Base-by-base conservation (phyloP, 129 eudicot species). In the Flaveria trinervia region DNA sequence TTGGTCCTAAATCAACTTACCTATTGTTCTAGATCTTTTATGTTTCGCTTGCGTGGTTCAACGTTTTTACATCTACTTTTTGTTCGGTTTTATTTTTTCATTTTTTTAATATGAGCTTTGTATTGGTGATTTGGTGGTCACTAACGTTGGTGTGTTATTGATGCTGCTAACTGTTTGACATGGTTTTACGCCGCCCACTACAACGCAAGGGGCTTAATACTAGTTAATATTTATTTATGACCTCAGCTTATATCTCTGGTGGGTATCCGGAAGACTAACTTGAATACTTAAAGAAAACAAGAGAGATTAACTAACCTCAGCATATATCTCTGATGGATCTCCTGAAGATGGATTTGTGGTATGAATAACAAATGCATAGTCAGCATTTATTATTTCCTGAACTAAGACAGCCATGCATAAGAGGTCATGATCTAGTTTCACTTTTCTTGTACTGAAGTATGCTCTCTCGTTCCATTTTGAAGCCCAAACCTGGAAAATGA, bases 381-480 rank as follows among this genome's bases (percentile, higher is more conserved):
- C 98, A 43, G 96, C 98, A 81, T 86, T 93, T 80, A 93, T 81
- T 71, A 93, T 86, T 77, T 93, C 98, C 83, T 93, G 98, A 80
- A 93, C 96, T 49, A 93, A 86, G 82, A 93, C 98, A 73, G 98
- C 96, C 98, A 93, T 93, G 86, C 96, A 88, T 70, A 93, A 88
- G 71, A 77, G 87, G 75, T 90, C 92, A 52, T 93, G 98, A 79
- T 93, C 89, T 46, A 93, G 86, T 70, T 85, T 89, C 75, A 93
- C 95, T 86, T 90, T 93, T 54, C 86, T 86, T 66, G 98, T 93
- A 80, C 98, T 93, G 85, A 88, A 93, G 87, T 90, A 93, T 68
- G 98, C 98, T 83, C 96, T 83, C 77, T 93, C 98, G 43, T 93
- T 93, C 98, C 98, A 93, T 81, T 93, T 93, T 68, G 98, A 93